Percentiles rank a stretch among this genome's conserved stretches.
These are phyloP conservation scores for Boletus chippewaensis DNA, from an alignment of 1,284 basidiomycete species.

Conservation along the genomic window DNA sequence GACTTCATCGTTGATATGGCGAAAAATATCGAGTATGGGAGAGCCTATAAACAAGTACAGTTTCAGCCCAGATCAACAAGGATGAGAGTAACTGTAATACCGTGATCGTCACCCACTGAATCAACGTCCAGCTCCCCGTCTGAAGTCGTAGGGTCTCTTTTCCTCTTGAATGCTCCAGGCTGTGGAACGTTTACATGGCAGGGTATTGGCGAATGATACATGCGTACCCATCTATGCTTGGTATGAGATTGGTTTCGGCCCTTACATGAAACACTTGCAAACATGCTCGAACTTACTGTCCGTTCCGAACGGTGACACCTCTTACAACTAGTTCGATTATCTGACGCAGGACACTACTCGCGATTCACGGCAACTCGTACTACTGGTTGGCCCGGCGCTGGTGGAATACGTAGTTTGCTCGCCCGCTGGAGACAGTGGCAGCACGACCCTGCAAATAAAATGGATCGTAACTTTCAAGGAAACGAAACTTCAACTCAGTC, in stretches of 20 bases:
- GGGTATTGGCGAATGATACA: slow-evolving; percentile 20
- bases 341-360: no score
- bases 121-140: slow-evolving; percentile 13
- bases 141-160: slow-evolving; percentile 5
- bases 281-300: background rate
- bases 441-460: background rate
- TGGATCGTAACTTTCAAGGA: background rate
- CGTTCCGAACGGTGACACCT: no score
- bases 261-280: background rate
- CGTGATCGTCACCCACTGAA: slow-evolving; percentile 12
- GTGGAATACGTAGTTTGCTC: no score
- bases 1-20: slow-evolving; percentile 42
- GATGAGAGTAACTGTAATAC: slow-evolving; percentile 14
- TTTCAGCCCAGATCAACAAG: background rate
- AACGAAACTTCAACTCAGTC: background rate
- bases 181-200: slow-evolving; percentile 16
- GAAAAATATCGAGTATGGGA: slow-evolving; percentile 15
- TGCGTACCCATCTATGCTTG: slow-evolving; percentile 21
- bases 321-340: no score
- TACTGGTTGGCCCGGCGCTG: no score
- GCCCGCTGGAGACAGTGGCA: no score
- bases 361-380: no score
- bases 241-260: background rate
- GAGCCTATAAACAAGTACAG: slow-evolving; percentile 13
- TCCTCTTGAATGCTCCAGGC: slow-evolving; percentile 10